Percentiles rank a stretch among this genome's conserved stretches.
Conservation (phyloP, 768 basidiomycete genomes). For the Termitomyces titanicus region DNA sequence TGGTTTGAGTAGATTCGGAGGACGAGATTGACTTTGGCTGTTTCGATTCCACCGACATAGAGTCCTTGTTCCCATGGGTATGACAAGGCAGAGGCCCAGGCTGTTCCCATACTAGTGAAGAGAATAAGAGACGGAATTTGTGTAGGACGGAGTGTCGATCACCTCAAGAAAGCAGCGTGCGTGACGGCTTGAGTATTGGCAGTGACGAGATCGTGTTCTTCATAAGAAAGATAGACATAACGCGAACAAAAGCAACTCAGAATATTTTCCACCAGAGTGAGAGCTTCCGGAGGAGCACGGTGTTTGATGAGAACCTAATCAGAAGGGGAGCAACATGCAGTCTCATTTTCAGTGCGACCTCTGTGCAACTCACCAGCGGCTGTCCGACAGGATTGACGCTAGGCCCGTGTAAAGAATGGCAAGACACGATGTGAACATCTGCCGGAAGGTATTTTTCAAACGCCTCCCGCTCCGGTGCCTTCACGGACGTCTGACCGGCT, state of each 20-base stretch:
- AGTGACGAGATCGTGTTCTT: slow-evolving; percentile 93
- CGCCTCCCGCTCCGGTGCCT: slow-evolving; percentile 86
- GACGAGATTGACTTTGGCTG: slow-evolving; percentile 95
- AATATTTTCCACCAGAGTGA: slow-evolving; percentile 77
- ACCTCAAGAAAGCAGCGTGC: slow-evolving; percentile 97
- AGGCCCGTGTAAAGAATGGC: slow-evolving; percentile 95
- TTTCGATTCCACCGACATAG: slow-evolving; percentile 97
- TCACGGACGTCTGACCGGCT: slow-evolving; percentile 95
- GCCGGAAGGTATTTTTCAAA: slow-evolving; percentile 85
- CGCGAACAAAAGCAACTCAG: slow-evolving; percentile 78
- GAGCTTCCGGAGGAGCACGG: slow-evolving; percentile 69
- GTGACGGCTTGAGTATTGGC: slow-evolving; percentile 99
- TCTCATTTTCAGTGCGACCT: background rate
- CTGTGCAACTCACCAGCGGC: slow-evolving; percentile 66
- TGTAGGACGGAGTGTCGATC: slow-evolving; percentile 10
- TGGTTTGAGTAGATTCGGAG: slow-evolving; percentile 95
- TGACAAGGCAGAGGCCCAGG: slow-evolving; percentile 71
- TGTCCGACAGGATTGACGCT: slow-evolving; percentile 85
- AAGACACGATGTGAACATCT: slow-evolving; percentile 87
- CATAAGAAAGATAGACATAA: slow-evolving; percentile 91
- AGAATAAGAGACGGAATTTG: background rate
- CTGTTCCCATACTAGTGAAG: slow-evolving; percentile 86
- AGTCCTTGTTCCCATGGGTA: slow-evolving; percentile 97
- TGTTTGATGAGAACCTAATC: slow-evolving; percentile 84
- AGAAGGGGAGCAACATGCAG: background rate